Percentiles rank a stretch among this genome's conserved stretches.
These are phyloP conservation scores for Clavariopsis aquatica DNA, from an alignment of 495 filamentous ascomycete species.

Conservation along the genomic window DNA sequence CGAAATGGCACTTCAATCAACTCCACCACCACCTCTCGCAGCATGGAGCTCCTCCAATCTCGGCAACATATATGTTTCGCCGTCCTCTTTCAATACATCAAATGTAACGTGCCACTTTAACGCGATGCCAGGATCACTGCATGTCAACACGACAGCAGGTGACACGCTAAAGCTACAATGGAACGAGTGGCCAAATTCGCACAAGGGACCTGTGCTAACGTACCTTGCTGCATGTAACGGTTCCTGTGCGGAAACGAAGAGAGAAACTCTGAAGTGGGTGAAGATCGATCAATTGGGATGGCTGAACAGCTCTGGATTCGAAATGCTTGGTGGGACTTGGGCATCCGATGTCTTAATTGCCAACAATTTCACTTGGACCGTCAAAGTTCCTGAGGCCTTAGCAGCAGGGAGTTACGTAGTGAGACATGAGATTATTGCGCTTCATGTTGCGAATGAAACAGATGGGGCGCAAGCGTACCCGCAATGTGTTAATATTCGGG, in stretches of 20 bases:
- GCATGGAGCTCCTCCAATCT: constrained; percentile 27
- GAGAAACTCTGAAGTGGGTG: constrained; percentile 15
- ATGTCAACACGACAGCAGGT: constrained; percentile 29
- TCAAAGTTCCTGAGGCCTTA: constrained; percentile 25
- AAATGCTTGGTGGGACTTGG: constrained; percentile 27
- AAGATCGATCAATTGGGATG: constrained; percentile 34
- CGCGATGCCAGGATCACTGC: constrained; percentile 10
- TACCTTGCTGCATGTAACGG: constrained; percentile 31
- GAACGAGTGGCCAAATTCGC: constrained; percentile 30
- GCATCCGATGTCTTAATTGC: constrained; percentile 30
- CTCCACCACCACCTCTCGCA: constrained; percentile 10
- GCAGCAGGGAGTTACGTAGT: constrained; percentile 33
- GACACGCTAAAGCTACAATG: constrained; percentile 19
- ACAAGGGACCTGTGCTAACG: constrained; percentile 29
- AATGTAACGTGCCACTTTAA: constrained; percentile 27
- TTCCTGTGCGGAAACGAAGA: constrained; percentile 15
- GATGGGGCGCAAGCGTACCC: constrained; percentile 41
- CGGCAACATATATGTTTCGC: constrained; percentile 28
- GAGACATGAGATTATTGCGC: constrained; percentile 40
- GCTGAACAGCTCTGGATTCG: constrained; percentile 18
- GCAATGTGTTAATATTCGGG: constrained; percentile 38
- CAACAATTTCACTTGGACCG: constrained; percentile 24
- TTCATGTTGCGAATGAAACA: constrained; percentile 28
- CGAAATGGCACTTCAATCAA: constrained; percentile 5
- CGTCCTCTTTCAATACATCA: constrained; percentile 18